A percentile compares a stretch with the other conserved stretches of the same genome.
Evolutionary conservation across 805 yeast species (phyloP).

Genomic region (Starmera quercuum): DNA sequence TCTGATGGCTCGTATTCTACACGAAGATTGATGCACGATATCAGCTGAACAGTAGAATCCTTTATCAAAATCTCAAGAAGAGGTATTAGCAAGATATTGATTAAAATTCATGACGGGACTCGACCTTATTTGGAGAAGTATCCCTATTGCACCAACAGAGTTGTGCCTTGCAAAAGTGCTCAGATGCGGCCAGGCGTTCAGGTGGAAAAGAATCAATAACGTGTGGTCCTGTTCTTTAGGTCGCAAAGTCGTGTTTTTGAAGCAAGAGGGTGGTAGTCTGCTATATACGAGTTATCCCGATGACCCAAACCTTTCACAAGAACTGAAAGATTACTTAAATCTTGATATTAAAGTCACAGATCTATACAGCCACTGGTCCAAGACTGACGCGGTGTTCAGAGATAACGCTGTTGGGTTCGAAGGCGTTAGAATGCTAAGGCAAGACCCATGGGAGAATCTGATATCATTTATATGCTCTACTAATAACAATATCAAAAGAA

Average conservation of each 20-base stretch:
- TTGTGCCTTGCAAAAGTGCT: conserved; percentile 56
- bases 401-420: conserved; percentile 30
- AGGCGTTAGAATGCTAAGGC: conserved; percentile 81
- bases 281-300: conserved; percentile 42
- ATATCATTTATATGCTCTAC: conserved; percentile 89
- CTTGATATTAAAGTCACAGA: conserved; percentile 44
- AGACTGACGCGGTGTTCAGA: conserved; percentile 42
- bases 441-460: conserved; percentile 96
- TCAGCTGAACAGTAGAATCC: no score
- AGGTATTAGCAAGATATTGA: no score
- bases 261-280: conserved; percentile 45
- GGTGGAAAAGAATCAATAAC: conserved; percentile 61
- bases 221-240: conserved; percentile 60
- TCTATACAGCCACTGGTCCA: conserved; percentile 57
- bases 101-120: not conserved
- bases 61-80: no score
- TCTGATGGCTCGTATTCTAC: no score
- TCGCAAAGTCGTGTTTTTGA: conserved; percentile 55
- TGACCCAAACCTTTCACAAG: conserved; percentile 27
- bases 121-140: conserved; percentile 12
- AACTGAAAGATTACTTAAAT: conserved; percentile 65
- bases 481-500: conserved; percentile 92
- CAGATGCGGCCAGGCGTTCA: conserved; percentile 80
- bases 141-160: conserved; percentile 29
- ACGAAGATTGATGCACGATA: no score